Conservation (phyloP, 164 flowering plant genomes). For the Vitis rupestris region DNA sequence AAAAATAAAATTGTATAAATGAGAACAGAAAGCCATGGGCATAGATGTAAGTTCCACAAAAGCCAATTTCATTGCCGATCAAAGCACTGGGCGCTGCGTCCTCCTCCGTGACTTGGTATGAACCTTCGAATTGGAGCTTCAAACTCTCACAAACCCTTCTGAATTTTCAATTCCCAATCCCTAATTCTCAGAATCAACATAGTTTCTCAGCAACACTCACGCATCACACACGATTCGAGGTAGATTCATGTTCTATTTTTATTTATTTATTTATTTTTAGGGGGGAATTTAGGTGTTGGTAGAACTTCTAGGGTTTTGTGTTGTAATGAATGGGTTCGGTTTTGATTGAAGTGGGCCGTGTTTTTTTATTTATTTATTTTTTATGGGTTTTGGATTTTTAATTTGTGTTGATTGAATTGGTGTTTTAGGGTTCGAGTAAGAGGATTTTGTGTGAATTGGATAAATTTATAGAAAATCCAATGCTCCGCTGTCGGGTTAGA, state of each 20-base stretch:
- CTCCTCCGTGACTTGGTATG: constrained; percentile 36
- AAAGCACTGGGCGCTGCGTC: constrained; percentile 23
- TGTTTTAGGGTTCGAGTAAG: neutral
- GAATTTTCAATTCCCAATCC: neutral
- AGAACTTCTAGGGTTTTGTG: constrained; percentile 25
- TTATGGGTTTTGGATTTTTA: neutral
- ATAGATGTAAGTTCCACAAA: constrained; percentile 4
- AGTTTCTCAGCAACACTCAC: neutral
- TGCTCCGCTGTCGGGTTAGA: too few relatives aligned
- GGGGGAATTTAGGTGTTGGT: constrained; percentile 3
- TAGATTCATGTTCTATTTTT: constrained; percentile 6
- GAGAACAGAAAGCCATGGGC: constrained; percentile 4
- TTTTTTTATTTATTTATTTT: neutral
- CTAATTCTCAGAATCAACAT: neutral
- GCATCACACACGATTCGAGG: neutral
- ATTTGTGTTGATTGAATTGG: neutral
- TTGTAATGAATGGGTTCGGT: neutral
- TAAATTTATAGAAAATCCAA: too few relatives aligned
- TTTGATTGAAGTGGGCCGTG: neutral
- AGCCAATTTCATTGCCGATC: constrained; percentile 34
- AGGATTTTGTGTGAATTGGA: too few relatives aligned
- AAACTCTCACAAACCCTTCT: neutral
- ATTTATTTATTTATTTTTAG: neutral
- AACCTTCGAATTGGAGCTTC: constrained; percentile 27
- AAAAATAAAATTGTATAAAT: neutral